Evolutionary conservation across 2,329 filamentous ascomycete species (phyloP), one percentile per base, ranked within the genome.

Genomic region (Xylariomycetidae sp.): DNA sequence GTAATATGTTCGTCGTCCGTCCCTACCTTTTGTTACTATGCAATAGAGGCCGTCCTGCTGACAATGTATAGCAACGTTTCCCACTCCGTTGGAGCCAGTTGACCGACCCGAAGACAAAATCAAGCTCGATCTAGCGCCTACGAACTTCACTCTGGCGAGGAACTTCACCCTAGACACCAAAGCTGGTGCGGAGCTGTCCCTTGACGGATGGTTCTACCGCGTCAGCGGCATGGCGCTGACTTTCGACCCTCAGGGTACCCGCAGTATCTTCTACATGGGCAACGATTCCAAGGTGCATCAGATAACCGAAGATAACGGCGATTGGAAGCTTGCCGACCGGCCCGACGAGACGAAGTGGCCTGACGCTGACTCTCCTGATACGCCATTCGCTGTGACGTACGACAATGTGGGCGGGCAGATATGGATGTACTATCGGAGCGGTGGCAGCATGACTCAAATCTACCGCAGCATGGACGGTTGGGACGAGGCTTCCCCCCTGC

Each of bases 371-470:
- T 35, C 34, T 3, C 40, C 49, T 5, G 51, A 50, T 14, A 51
- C 49, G 22, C 35, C 49, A 3, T 42, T 62, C 15, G 54, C 49
- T 17, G 33, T 51, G 6, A 40, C 53, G 4, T 54, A 38, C 30
- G 46, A 56, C 22, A 38, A 43, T 19, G 27, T 30, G 3, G 42
- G 17, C 12, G 48, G 42, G 28, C 31, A 44, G 27, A 42, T 54
- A 6, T 54, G 56, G 42, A 37, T 62, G 13, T 62, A 54, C 46
- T 62, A 54, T 45, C 62, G 62, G 41, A 38, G 42, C 17, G 46
- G 52, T 16, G 45, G 44, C 4, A 45, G 33, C 26, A 33, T 61
- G 36, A 48, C 42, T 20, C 53, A 62, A 35, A 27, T 58, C 15
- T 44, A 50, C 33, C 50, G 36, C 14, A 28, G 31, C 16, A 25